A percentile compares a stretch with the other conserved stretches of the same genome.
phyloP scores from a whole-genome alignment of 2,329 filamentous ascomycete genomes.

The Ascochyta rabiei region DNA sequence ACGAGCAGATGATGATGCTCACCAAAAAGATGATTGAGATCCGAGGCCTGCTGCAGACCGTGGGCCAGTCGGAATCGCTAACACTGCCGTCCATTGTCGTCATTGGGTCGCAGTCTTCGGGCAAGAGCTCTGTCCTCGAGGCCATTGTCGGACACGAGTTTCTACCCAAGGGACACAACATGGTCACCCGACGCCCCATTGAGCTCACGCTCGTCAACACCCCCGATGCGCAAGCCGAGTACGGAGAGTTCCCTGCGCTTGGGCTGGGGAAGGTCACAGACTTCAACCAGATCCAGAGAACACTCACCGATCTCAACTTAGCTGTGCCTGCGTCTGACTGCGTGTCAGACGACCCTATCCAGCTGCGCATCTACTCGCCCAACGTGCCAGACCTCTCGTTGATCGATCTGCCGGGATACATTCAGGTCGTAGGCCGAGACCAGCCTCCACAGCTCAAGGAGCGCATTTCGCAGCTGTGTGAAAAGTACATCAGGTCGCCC shows the following conservation, averaged over 20 bases:
- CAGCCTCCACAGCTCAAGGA: slow-evolving; percentile 92
- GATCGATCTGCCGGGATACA: slow-evolving; percentile 96
- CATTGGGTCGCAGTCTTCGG: slow-evolving; percentile 96
- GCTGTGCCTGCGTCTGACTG: slow-evolving; percentile 90
- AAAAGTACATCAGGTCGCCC: slow-evolving; percentile 96
- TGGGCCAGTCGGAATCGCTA: slow-evolving; percentile 88
- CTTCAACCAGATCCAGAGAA: slow-evolving; percentile 90
- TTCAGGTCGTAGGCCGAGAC: slow-evolving; percentile 90
- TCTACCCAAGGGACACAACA: slow-evolving; percentile 95
- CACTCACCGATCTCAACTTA: slow-evolving; percentile 90
- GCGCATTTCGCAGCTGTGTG: slow-evolving; percentile 93
- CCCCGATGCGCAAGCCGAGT: slow-evolving; percentile 82
- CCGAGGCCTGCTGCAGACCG: slow-evolving; percentile 83
- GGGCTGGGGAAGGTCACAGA: slow-evolving; percentile 89
- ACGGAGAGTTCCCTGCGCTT: slow-evolving; percentile 93
- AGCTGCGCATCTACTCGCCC: slow-evolving; percentile 92
- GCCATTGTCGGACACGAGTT: slow-evolving; percentile 98
- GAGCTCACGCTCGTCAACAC: slow-evolving; percentile 97
- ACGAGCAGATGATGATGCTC: slow-evolving; percentile 99
- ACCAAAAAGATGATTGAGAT: slow-evolving; percentile 99
- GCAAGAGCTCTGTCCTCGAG: slow-evolving; percentile 96
- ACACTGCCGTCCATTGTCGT: slow-evolving; percentile 98
- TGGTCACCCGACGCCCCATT: slow-evolving; percentile 95
- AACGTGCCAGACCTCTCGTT: slow-evolving; percentile 94
- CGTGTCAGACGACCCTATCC: slow-evolving; percentile 95